These are phyloP conservation scores for Sclerospora graminicola DNA, from an alignment of 352 stramenopile species.

Conservation along the genomic window DNA sequence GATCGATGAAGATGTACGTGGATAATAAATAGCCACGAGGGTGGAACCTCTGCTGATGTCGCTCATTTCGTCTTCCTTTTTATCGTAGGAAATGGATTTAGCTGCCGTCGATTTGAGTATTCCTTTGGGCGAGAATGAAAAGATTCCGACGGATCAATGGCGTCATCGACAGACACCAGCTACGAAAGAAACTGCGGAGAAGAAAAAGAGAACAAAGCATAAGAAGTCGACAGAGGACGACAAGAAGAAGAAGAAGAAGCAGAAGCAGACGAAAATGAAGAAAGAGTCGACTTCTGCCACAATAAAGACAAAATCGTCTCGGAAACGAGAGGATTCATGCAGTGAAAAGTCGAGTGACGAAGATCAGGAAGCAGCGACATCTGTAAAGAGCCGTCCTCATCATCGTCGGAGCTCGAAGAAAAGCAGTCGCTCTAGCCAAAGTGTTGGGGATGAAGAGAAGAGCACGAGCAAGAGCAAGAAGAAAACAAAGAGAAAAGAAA, in stretches of 20 bases:
- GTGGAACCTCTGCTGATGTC: not conserved
- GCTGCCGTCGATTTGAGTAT: constrained; percentile 68
- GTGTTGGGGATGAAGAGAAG: constrained; percentile 25
- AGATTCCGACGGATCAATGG: constrained; percentile 74
- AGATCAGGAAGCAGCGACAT: constrained; percentile 20
- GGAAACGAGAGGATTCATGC: constrained; percentile 20
- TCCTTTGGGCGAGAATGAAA: constrained; percentile 63
- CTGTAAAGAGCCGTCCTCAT: constrained; percentile 12
- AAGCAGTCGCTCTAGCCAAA: constrained; percentile 33
- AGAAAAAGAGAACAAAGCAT: constrained; percentile 40
- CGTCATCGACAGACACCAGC: constrained; percentile 45
- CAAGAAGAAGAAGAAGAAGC: constrained; percentile 34
- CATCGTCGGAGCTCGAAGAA: constrained; percentile 28
- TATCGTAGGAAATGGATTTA: constrained; percentile 45
- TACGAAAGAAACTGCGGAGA: constrained; percentile 40
- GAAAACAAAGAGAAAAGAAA: constrained; percentile 29
- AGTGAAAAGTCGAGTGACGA: constrained; percentile 37
- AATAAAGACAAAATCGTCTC: constrained; percentile 14
- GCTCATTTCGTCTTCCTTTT: not conserved
- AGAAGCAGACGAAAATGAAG: too few relatives aligned
- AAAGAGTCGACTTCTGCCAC: too few relatives aligned
- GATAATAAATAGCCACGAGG: too few relatives aligned
- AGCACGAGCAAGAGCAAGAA: too few relatives aligned
- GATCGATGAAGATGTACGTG: constrained; percentile 27
- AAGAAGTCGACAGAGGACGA: constrained; percentile 35